These are phyloP conservation scores for Fonsecaea erecta DNA, from an alignment of 2,329 filamentous ascomycete genomes.

Conservation along the genomic window DNA sequence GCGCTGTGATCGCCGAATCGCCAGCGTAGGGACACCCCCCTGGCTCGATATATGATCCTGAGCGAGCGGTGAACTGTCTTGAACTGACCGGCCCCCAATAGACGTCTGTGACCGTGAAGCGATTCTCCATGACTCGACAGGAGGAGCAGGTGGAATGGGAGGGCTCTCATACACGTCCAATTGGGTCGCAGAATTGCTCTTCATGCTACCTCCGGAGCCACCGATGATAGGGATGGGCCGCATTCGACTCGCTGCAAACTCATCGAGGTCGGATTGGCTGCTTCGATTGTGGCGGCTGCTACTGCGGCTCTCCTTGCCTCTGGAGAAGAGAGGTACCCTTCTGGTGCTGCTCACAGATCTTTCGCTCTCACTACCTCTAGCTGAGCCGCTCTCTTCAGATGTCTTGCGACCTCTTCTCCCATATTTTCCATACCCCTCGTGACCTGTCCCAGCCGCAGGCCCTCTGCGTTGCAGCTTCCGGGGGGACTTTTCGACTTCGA, in stretches of 20 bases:
- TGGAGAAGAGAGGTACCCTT: constrained; percentile 46
- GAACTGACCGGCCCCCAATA: constrained; percentile 41
- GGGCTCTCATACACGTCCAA: constrained; percentile 47
- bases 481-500: constrained; percentile 58
- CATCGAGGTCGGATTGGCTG: constrained; percentile 52
- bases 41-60: neutral
- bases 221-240: constrained; percentile 57
- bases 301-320: constrained; percentile 49
- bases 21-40: constrained; percentile 25
- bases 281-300: constrained; percentile 39
- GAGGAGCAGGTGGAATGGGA: constrained; percentile 41
- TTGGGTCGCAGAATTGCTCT: constrained; percentile 45
- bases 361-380: constrained; percentile 45
- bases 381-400: constrained; percentile 45
- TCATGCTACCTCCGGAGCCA: constrained; percentile 43
- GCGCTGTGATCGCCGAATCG: constrained; percentile 35
- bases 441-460: constrained; percentile 87
- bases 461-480: constrained; percentile 75
- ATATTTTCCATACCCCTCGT: constrained; percentile 68
- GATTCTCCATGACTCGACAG: constrained; percentile 34
- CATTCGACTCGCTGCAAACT: constrained; percentile 53
- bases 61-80: constrained; percentile 32
- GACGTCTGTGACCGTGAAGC: constrained; percentile 37
- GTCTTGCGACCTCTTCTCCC: constrained; percentile 50
- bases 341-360: constrained; percentile 44